Evolutionary conservation across 768 basidiomycete species (phyloP).

Genomic region (Infundibulicybe gibba): DNA sequence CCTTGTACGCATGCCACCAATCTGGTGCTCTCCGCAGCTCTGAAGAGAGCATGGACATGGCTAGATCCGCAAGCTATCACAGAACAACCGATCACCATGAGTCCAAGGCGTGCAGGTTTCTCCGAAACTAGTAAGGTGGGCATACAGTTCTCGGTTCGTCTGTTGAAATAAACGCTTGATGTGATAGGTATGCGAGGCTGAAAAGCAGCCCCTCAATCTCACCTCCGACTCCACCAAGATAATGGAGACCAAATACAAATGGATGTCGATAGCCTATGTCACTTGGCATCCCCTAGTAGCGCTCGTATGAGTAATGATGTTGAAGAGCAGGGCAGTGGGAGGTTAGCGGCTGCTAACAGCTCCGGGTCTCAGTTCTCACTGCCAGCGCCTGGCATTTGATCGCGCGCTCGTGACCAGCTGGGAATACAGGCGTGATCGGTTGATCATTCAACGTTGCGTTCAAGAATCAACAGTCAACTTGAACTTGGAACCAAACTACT

Average conservation of each 20-base stretch:
- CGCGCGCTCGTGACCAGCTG: too few species aligned
- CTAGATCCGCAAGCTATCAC: conserved; percentile 40
- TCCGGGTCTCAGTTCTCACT: too few species aligned
- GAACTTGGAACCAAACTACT: too few species aligned
- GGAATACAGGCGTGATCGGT: too few species aligned
- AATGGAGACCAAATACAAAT: conserved; percentile 40
- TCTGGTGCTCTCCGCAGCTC: conserved; percentile 31
- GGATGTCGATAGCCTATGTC: conserved; percentile 44
- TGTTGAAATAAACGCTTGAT: not conserved
- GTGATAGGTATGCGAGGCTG: not conserved
- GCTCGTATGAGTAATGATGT: too few species aligned
- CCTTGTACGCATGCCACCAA: conserved; percentile 36
- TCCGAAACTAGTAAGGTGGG: too few species aligned
- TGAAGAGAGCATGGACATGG: conserved; percentile 46
- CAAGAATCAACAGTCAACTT: too few species aligned
- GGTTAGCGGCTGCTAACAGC: too few species aligned
- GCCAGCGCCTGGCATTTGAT: too few species aligned
- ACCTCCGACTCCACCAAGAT: conserved; percentile 44
- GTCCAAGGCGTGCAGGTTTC: too few species aligned
- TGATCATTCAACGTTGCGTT: too few species aligned
- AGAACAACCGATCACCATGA: too few species aligned
- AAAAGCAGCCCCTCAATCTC: not conserved
- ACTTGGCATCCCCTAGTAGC: not conserved
- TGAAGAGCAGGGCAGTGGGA: conserved; percentile 4
- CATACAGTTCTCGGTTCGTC: not conserved